Evolutionary conservation across 495 filamentous ascomycete species (phyloP).

Genomic region (Trichocladium uniseriatum): DNA sequence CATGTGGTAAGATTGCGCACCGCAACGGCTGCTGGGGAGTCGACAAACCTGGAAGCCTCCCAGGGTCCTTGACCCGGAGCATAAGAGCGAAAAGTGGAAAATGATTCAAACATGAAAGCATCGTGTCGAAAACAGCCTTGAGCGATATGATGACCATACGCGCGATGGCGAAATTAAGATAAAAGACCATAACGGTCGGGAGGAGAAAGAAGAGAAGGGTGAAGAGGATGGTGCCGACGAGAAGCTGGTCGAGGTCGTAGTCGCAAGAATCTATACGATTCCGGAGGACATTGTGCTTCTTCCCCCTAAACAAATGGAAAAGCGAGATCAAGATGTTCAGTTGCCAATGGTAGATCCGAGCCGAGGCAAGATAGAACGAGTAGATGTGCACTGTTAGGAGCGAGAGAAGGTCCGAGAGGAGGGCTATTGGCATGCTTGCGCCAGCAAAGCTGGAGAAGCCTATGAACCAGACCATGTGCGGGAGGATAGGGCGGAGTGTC

Average conservation of each 20-base stretch:
- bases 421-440: slow-evolving; percentile 90
- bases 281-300: slow-evolving; percentile 93
- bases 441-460: slow-evolving; percentile 92
- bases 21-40: not conserved
- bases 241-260: slow-evolving; percentile 95
- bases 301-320: slow-evolving; percentile 95
- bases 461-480: slow-evolving; percentile 83
- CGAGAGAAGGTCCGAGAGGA: slow-evolving; percentile 91
- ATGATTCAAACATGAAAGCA: slow-evolving; percentile 90
- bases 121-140: slow-evolving; percentile 81
- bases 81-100: slow-evolving; percentile 97
- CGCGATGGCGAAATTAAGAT: slow-evolving; percentile 88
- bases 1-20: not conserved
- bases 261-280: slow-evolving; percentile 98
- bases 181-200: slow-evolving; percentile 92
- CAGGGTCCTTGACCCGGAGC: slow-evolving; percentile 89
- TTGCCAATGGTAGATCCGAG: slow-evolving; percentile 97
- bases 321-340: slow-evolving; percentile 90
- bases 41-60: slow-evolving; percentile 67
- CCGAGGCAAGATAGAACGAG: slow-evolving; percentile 93
- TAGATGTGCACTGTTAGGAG: slow-evolving; percentile 93
- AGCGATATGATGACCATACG: slow-evolving; percentile 90
- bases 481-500: slow-evolving; percentile 67
- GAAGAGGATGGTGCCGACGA: slow-evolving; percentile 94
- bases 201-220: slow-evolving; percentile 92